Evolutionary conservation across 805 yeast genomes (phyloP).

Genomic region (Saturnispora quitensis): DNA sequence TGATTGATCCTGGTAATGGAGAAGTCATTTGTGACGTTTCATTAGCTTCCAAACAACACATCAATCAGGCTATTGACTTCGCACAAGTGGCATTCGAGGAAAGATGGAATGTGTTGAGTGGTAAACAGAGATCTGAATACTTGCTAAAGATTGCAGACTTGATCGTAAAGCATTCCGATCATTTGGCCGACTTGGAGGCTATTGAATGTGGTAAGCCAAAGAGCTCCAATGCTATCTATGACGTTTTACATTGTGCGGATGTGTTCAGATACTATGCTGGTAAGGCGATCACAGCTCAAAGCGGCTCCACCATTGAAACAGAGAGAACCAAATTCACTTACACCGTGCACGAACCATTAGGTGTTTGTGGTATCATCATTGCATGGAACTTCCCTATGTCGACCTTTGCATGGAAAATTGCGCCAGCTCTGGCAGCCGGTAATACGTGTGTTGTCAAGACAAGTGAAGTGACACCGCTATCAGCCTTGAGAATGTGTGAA

Average conservation of each 20-base stretch:
- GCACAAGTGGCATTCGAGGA: constrained; percentile 42
- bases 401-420: constrained; percentile 61
- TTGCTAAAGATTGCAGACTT: constrained; percentile 42
- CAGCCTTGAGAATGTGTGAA: constrained; percentile 48
- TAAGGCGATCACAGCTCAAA: constrained; percentile 56
- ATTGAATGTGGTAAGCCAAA: constrained; percentile 53
- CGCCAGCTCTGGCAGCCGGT: constrained; percentile 62
- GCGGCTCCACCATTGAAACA: constrained; percentile 55
- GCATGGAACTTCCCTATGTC: constrained; percentile 70
- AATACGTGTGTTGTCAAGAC: constrained; percentile 55
- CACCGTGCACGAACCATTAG: constrained; percentile 60
- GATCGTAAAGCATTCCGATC: constrained; percentile 38
- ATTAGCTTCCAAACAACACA: constrained; percentile 42
- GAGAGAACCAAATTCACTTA: constrained; percentile 46
- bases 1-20: constrained; percentile 48
- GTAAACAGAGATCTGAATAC: constrained; percentile 37
- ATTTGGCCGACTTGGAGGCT: constrained; percentile 49
- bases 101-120: constrained; percentile 40
- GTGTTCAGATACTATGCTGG: constrained; percentile 64
- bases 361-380: constrained; percentile 63
- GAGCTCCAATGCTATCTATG: constrained; percentile 44
- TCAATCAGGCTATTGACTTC: constrained; percentile 43
- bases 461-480: constrained; percentile 58
- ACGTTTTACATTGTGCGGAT: constrained; percentile 47
- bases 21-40: constrained; percentile 42